Conservation (phyloP, 768 basidiomycete species). For the Russula foetens region DNA sequence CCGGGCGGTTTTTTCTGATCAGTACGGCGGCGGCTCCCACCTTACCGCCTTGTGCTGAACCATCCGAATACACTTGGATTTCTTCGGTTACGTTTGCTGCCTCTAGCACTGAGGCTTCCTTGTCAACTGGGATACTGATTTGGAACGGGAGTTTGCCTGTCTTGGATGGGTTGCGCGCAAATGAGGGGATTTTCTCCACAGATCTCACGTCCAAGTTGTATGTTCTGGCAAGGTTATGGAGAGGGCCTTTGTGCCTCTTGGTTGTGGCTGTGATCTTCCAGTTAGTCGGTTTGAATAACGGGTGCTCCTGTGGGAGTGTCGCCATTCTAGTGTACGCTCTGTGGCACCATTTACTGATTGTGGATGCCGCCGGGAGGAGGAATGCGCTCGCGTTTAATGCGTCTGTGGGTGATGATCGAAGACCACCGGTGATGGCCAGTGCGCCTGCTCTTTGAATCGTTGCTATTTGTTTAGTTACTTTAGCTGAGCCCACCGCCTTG, state of each 20-base stretch:
- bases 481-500: too few species aligned
- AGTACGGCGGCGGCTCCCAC: background rate
- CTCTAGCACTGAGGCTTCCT: background rate
- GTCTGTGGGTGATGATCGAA: too few species aligned
- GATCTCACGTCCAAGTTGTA: too few species aligned
- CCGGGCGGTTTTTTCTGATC: background rate
- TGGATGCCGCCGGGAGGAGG: background rate
- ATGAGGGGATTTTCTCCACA: too few species aligned
- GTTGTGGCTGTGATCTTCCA: background rate
- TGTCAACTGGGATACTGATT: background rate
- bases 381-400: background rate
- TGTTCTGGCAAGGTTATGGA: too few species aligned
- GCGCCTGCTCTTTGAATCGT: too few species aligned
- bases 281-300: background rate
- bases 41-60: background rate
- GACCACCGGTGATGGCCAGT: too few species aligned
- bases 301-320: background rate
- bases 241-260: background rate
- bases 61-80: background rate
- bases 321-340: background rate
- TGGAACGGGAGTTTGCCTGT: background rate
- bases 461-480: too few species aligned
- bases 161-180: too few species aligned
- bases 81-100: background rate
- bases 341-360: background rate